A percentile compares a stretch with the other conserved stretches of the same genome.
Evolutionary conservation across 768 basidiomycete genomes (phyloP).

Genomic region (Rhodotorula babjevae): DNA sequence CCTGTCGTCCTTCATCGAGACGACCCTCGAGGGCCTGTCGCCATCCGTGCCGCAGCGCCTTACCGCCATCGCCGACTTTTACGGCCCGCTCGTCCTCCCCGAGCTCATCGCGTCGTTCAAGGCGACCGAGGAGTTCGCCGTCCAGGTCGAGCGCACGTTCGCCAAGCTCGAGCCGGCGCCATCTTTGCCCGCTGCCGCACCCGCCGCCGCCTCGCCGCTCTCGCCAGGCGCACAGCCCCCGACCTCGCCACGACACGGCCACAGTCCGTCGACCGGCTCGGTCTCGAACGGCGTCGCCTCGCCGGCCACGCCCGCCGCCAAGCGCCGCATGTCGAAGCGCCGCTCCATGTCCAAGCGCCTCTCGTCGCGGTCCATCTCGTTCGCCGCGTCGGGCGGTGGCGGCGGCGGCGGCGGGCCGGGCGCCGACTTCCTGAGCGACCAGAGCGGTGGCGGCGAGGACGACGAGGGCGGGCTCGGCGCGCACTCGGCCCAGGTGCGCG

Average conservation of each 20-base stretch:
- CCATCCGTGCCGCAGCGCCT: constrained; percentile 79
- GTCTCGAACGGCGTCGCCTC: constrained; percentile 3
- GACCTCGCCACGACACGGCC: neutral
- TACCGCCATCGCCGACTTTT: constrained; percentile 61
- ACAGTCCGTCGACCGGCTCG: neutral
- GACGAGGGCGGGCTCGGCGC: neutral
- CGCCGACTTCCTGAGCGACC: constrained; percentile 12
- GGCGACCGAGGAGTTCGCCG: constrained; percentile 76
- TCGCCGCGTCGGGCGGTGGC: constrained; percentile 21
- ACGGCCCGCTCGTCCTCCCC: constrained; percentile 61
- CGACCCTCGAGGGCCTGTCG: constrained; percentile 69
- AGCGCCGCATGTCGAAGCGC: constrained; percentile 42
- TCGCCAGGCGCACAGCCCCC: constrained; percentile 9
- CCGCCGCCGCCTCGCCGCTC: neutral
- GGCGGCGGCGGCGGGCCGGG: neutral
- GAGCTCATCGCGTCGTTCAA: constrained; percentile 68
- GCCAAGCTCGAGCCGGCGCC: constrained; percentile 54
- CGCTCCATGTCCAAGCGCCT: constrained; percentile 46
- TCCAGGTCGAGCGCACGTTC: constrained; percentile 66
- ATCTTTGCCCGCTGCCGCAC: no score
- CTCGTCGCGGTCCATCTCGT: constrained; percentile 37
- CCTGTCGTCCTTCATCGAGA: constrained; percentile 74
- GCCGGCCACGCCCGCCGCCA: constrained; percentile 23
- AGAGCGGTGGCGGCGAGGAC: constrained; percentile 1
- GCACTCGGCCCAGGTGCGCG: constrained; percentile 5